These are phyloP conservation scores for Pichia sp. DNA, from an alignment of 1,139 yeast species.

Conservation along the genomic window DNA sequence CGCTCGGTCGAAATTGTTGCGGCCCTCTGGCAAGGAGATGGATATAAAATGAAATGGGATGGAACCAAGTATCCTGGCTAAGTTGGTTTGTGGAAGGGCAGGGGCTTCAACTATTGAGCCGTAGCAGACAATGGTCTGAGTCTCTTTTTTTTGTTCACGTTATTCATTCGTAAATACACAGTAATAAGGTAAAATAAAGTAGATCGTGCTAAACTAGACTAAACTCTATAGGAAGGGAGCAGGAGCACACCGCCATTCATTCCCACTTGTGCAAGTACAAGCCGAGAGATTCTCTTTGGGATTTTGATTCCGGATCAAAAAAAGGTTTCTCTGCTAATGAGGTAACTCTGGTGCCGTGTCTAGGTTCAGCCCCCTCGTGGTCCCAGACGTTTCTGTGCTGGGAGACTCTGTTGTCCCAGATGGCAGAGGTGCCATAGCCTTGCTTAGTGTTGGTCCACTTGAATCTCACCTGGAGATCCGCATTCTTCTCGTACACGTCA, in stretches of 20 bases:
- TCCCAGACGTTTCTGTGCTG: constrained; percentile 46
- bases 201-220: neutral
- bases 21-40: neutral
- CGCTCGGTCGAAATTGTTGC: neutral
- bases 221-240: no score
- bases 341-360: constrained; percentile 59
- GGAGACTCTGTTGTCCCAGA: constrained; percentile 55
- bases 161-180: neutral
- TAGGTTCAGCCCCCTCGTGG: constrained; percentile 45
- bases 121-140: no score
- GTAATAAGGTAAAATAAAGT: neutral
- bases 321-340: constrained; percentile 52
- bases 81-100: no score
- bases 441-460: constrained; percentile 38
- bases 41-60: neutral
- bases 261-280: constrained; percentile 1
- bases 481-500: constrained; percentile 40
- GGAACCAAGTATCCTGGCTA: neutral
- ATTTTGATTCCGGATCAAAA: constrained; percentile 47
- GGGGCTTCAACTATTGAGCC: no score
- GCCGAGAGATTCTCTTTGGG: constrained; percentile 35
- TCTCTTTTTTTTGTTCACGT: no score
- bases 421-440: constrained; percentile 48
- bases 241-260: neutral
- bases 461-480: constrained; percentile 51